A percentile compares a stretch with the other conserved stretches of the same genome.
Evolutionary conservation across 352 stramenopile species (phyloP).

Genomic region (Globisporangium camurandrum): DNA sequence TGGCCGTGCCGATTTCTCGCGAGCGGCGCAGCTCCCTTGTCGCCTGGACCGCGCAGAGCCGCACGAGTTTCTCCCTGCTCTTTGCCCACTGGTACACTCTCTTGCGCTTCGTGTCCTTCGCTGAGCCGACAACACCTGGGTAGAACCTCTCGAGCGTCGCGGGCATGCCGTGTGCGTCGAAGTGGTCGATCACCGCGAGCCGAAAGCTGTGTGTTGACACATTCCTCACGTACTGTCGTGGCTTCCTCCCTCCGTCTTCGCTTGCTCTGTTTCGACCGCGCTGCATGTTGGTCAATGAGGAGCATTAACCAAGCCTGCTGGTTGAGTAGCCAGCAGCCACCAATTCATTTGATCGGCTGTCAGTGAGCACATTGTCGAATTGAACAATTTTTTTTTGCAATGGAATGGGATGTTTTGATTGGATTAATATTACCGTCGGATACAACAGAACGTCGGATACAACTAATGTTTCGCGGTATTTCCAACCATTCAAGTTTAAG

Average conservation of each 20-base stretch:
- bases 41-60: neutral
- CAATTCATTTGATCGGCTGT: neutral
- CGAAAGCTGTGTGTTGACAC: conserved; percentile 2
- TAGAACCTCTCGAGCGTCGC: conserved; percentile 4
- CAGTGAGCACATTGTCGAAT: conserved; percentile 1
- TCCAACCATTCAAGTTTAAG: neutral
- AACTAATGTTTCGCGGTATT: conserved; percentile 3
- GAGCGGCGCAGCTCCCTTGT: neutral
- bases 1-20: neutral
- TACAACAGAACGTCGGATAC: conserved; percentile 7
- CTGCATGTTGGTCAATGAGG: neutral
- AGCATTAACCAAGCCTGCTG: neutral
- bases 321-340: neutral
- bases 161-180: conserved; percentile 1
- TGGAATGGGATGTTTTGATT: conserved; percentile 5
- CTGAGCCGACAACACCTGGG: neutral
- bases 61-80: neutral
- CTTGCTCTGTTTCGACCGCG: neutral
- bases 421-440: conserved; percentile 4
- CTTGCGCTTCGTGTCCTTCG: conserved; percentile 4
- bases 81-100: conserved; percentile 8
- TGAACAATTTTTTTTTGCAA: neutral
- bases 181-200: conserved; percentile 2
- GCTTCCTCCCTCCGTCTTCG: conserved; percentile 1
- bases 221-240: neutral